Percentiles rank a stretch among this genome's conserved stretches.
These are phyloP conservation scores for Leishmania braziliensis DNA, from an alignment of 208 protist genomes.

Conservation along the genomic window DNA sequence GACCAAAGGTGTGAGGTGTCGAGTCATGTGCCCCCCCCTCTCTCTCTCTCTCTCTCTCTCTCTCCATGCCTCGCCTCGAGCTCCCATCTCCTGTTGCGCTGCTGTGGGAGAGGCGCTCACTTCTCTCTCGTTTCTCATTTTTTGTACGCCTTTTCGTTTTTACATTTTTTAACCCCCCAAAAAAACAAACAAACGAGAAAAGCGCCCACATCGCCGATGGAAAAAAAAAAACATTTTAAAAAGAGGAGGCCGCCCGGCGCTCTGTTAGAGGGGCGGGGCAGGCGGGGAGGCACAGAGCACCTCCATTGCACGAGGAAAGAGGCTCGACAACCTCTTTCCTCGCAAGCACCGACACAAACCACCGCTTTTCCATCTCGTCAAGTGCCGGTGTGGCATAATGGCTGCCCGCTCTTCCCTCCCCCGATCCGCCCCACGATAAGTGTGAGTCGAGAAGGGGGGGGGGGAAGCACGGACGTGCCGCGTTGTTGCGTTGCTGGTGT, in stretches of 20 bases:
- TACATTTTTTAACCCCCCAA: not conserved
- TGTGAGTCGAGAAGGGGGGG: not conserved
- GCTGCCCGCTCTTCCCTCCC: not conserved
- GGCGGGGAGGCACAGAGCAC: not conserved
- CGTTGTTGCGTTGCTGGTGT: not conserved
- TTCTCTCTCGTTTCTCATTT: no score
- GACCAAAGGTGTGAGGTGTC: not conserved
- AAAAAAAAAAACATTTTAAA: no score
- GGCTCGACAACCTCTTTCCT: not conserved
- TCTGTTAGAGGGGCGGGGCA: not conserved
- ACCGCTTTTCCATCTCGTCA: not conserved
- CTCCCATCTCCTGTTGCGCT: not conserved
- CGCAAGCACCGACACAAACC: not conserved
- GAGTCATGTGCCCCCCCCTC: not conserved
- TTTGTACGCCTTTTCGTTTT: not conserved
- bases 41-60: not conserved
- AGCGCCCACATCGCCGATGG: not conserved
- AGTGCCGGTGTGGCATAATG: not conserved
- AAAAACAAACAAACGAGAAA: not conserved
- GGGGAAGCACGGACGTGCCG: not conserved
- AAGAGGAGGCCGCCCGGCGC: not conserved
- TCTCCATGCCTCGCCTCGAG: not conserved
- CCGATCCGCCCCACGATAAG: not conserved
- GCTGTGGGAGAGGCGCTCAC: not conserved
- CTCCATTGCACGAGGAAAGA: not conserved